Evolutionary conservation across 73 alveolate genomes (phyloP).

Genomic region (Symbiodinium pilosum): DNA sequence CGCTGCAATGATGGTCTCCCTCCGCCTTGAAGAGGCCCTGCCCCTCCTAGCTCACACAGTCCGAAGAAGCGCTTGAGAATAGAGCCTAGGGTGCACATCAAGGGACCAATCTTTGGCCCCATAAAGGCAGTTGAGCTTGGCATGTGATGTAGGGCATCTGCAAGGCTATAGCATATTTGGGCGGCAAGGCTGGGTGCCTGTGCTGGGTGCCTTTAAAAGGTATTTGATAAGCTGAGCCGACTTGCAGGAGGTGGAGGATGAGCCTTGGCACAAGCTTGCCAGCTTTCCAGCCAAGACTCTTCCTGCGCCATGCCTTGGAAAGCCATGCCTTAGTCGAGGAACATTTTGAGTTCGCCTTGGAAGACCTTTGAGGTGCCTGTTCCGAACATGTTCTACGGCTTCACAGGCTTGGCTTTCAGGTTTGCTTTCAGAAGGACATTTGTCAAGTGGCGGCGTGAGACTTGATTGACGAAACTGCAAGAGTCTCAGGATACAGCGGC

Average conservation of each 20-base stretch:
- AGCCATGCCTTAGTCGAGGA: neutral
- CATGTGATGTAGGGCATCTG: too few species aligned
- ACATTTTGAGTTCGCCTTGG: neutral
- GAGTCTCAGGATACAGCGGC: conserved; percentile 38
- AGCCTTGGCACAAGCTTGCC: conserved; percentile 47
- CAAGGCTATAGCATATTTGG: conserved; percentile 1
- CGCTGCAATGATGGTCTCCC: too few species aligned
- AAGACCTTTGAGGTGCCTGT: conserved; percentile 8
- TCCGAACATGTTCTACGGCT: conserved; percentile 17
- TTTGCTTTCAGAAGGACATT: too few species aligned
- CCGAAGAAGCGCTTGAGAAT: too few species aligned
- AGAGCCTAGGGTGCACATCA: too few species aligned
- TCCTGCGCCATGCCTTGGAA: neutral
- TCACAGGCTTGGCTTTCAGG: conserved; percentile 21
- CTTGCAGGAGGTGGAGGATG: neutral
- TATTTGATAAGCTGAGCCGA: neutral
- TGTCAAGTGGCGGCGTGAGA: too few species aligned
- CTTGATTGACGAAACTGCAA: too few species aligned
- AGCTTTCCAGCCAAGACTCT: conserved; percentile 27
- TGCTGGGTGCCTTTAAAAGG: neutral
- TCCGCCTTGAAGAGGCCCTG: too few species aligned
- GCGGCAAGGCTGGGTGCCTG: neutral
- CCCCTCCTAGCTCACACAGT: too few species aligned
- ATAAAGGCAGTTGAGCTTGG: too few species aligned
- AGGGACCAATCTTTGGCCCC: too few species aligned